Evolutionary conservation across 495 filamentous ascomycete genomes (phyloP).

Genomic region (Lophiotrema nucula): DNA sequence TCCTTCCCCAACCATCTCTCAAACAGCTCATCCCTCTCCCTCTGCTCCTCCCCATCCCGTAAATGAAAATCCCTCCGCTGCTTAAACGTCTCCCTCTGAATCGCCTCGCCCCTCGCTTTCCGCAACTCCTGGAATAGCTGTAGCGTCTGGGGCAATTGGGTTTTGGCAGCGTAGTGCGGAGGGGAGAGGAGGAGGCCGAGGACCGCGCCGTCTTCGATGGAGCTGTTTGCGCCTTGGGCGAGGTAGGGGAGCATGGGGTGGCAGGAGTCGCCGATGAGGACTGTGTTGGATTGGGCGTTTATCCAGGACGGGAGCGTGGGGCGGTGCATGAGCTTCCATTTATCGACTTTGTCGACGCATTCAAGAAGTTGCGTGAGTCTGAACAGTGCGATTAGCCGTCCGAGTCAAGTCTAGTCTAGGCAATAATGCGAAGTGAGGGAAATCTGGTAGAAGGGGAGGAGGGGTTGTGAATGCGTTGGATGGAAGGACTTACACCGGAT

Average conservation of each 20-base stretch:
- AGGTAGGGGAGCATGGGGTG: constrained; percentile 69
- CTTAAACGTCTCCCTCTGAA: constrained; percentile 25
- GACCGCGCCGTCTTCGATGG: constrained; percentile 54
- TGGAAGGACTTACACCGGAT: constrained; percentile 36
- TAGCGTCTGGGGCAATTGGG: constrained; percentile 1
- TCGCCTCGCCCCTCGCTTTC: constrained; percentile 22
- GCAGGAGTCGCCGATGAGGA: constrained; percentile 65
- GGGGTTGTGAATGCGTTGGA: background rate
- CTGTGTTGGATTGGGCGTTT: constrained; percentile 54
- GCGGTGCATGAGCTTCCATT: constrained; percentile 68
- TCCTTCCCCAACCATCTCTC: constrained; percentile 1
- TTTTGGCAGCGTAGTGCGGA: constrained; percentile 15
- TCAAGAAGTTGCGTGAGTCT: constrained; percentile 50
- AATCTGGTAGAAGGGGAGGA: background rate
- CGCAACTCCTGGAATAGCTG: constrained; percentile 25
- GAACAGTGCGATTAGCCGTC: constrained; percentile 43
- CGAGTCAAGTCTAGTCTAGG: background rate
- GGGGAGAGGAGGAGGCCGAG: constrained; percentile 47
- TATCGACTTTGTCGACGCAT: constrained; percentile 57
- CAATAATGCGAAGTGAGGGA: background rate
- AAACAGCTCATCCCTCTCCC: constrained; percentile 27
- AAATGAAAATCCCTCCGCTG: constrained; percentile 29
- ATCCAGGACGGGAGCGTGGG: constrained; percentile 56
- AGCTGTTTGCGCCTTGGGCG: constrained; percentile 54
- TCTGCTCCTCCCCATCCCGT: constrained; percentile 27